Percentiles rank a stretch among this genome's conserved stretches.
Conservation (phyloP, 2,329 filamentous ascomycete genomes). For the Aspergillus sp. region DNA sequence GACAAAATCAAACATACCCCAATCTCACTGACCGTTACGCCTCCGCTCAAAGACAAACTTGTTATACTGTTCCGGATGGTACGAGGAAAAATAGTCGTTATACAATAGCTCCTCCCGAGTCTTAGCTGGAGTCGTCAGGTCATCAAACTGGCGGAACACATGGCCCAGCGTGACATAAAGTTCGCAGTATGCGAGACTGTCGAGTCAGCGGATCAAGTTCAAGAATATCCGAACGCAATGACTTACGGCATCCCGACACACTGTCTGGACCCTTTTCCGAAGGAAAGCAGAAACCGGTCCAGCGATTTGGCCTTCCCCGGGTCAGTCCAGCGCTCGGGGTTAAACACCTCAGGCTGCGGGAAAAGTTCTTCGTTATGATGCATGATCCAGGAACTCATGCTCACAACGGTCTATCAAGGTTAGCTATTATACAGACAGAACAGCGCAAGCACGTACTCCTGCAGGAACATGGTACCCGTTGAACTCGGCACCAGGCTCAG, state of each 20-base stretch:
- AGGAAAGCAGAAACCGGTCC: conserved; percentile 36
- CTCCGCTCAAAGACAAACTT: conserved; percentile 20
- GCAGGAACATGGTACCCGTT: conserved; percentile 30
- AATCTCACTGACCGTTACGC: not conserved
- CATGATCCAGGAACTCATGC: conserved; percentile 34
- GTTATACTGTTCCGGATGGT: conserved; percentile 16
- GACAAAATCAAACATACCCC: not conserved
- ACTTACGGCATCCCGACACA: conserved; percentile 34
- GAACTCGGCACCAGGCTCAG: conserved; percentile 27
- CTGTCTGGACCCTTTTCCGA: conserved; percentile 33
- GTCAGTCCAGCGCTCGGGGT: conserved; percentile 35
- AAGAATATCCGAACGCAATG: too few relatives aligned
- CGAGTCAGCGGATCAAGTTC: not conserved
- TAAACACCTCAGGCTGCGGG: conserved; percentile 31
- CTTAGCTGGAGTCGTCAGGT: conserved; percentile 17
- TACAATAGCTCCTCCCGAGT: conserved; percentile 23
- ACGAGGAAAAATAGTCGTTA: conserved; percentile 29
- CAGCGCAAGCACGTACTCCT: conserved; percentile 19
- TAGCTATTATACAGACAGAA: not conserved
- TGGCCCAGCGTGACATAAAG: conserved; percentile 32
- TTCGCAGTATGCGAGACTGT: conserved; percentile 33
- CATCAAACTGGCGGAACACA: conserved; percentile 27
- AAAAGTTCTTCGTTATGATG: conserved; percentile 33
- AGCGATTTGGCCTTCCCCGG: conserved; percentile 10
- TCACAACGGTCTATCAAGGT: conserved; percentile 19